A percentile compares a stretch with the other conserved stretches of the same genome.
phyloP scores from a whole-genome alignment of 257 asterid genomes.

The Solanum pinnatisectum region DNA sequence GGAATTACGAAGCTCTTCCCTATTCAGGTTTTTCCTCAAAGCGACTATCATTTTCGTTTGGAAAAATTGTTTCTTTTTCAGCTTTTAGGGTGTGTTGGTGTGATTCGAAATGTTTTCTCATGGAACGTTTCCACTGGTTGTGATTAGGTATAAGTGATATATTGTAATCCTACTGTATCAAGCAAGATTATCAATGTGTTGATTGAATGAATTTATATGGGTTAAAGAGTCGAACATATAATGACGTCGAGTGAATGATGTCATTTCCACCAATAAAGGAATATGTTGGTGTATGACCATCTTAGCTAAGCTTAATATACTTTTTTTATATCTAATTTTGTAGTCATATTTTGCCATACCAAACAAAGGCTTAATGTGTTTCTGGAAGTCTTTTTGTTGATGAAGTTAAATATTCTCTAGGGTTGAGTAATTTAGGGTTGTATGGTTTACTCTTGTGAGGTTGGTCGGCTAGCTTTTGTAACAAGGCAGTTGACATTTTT shows the following conservation, averaged over 20 bases:
- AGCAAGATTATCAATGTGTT: not conserved
- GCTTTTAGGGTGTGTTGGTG: not conserved
- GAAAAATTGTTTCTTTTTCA: not conserved
- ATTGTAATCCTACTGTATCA: not conserved
- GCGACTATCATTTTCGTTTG: not conserved
- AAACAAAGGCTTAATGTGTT: not conserved
- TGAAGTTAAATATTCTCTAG: not conserved
- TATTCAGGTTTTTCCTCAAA: slow-evolving; percentile 52
- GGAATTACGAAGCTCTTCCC: slow-evolving; percentile 85
- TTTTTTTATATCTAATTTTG: not conserved
- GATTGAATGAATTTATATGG: not conserved
- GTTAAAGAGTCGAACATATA: not conserved
- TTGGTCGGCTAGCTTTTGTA: not conserved
- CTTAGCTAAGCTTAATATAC: not conserved
- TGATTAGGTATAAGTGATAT: not conserved
- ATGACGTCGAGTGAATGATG: not conserved
- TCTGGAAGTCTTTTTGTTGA: not conserved
- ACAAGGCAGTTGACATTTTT: not conserved
- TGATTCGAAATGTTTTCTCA: not conserved
- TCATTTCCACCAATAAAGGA: not conserved
- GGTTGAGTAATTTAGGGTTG: not conserved
- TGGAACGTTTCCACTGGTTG: not conserved
- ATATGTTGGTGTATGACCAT: not conserved
- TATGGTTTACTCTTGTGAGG: not conserved
- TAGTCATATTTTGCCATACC: not conserved